Base-by-base conservation (phyloP, 2,329 filamentous ascomycete species). In the Venturia carpophila region DNA sequence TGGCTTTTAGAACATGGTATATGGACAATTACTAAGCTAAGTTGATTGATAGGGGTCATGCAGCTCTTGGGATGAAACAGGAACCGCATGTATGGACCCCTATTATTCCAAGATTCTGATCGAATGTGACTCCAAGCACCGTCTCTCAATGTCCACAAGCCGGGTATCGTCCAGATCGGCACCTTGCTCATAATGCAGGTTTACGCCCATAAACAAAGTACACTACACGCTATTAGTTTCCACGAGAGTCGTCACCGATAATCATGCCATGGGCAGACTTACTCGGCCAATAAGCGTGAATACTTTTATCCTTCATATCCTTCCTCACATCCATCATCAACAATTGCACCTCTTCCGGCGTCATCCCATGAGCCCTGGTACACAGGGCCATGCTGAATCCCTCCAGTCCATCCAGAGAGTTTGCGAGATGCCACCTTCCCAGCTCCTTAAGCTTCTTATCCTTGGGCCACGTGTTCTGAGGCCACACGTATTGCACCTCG, bases 401-500 rank as follows among this genome's bases (percentile, higher is more conserved):
- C 37, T 73, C 71, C 7, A 72, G 68, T 2, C 72, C 72, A 47
- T 74, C 69, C 19, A 69, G 67, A 65, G 71, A 73, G 17, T 72
- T 70, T 34, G 65, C 39, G 19, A 64, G 24, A 21, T 60, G 63
- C 66, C 66, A 67, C 42, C 55, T n/a, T 13, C 71, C 72, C 34
- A 72, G 55, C 63, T 73, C 71, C 60, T 73, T 62, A 52, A 73
- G 56, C 15, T 71, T 61, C 42, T 47, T 37, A 19, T 65, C 64
- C 56, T 65, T 79, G 0, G 82, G 79, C 82, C 83, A 85, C 13
- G 75, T 71, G 68, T 80, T 82, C 42, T 76, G 76, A 0, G 83
- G 82, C 73, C 82, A 79, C 70, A 68, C 64, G 58, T 63, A 60
- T 27, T 39, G 67, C 30, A 64, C 34, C 17, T 39, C 39, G 19